Conservation (phyloP, 441 rosid species). For the Erysimum cheiri region DNA sequence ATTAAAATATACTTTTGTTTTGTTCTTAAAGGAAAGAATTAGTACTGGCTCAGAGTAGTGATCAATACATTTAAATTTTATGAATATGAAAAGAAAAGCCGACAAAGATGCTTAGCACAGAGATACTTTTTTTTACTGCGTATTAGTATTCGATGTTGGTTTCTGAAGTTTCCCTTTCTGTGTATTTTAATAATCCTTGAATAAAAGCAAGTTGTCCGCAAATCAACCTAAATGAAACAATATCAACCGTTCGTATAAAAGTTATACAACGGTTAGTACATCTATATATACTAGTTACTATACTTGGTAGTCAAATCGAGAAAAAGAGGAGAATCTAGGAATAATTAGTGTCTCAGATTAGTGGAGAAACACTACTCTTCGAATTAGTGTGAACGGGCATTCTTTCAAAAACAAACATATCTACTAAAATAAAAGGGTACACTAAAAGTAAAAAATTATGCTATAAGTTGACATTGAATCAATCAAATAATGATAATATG, state of each 20-base stretch:
- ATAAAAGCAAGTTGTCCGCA: conserved; percentile 29
- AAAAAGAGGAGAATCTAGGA: conserved; percentile 5
- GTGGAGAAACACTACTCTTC: conserved; percentile 20
- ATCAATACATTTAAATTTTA: conserved; percentile 27
- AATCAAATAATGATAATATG: not conserved
- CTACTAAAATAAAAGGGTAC: not conserved
- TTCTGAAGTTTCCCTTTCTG: conserved; percentile 36
- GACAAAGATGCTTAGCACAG: conserved; percentile 36
- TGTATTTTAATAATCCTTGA: conserved; percentile 22
- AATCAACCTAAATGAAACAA: conserved; percentile 7
- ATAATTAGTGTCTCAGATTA: conserved; percentile 20
- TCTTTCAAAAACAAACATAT: not conserved
- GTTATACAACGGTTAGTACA: conserved; percentile 6
- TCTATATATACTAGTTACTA: not conserved
- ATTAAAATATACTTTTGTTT: not conserved
- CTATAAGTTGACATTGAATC: not conserved
- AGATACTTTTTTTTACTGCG: conserved; percentile 29
- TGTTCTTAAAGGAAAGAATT: conserved; percentile 20
- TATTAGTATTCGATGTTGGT: conserved; percentile 42
- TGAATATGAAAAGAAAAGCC: conserved; percentile 35
- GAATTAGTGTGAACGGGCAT: not conserved
- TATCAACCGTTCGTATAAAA: conserved; percentile 33
- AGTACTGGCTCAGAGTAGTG: conserved; percentile 35
- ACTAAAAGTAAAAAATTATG: not conserved
- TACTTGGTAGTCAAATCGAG: conserved; percentile 1